phyloP scores from a whole-genome alignment of 768 basidiomycete genomes.

The Pleurotus eryngii region DNA sequence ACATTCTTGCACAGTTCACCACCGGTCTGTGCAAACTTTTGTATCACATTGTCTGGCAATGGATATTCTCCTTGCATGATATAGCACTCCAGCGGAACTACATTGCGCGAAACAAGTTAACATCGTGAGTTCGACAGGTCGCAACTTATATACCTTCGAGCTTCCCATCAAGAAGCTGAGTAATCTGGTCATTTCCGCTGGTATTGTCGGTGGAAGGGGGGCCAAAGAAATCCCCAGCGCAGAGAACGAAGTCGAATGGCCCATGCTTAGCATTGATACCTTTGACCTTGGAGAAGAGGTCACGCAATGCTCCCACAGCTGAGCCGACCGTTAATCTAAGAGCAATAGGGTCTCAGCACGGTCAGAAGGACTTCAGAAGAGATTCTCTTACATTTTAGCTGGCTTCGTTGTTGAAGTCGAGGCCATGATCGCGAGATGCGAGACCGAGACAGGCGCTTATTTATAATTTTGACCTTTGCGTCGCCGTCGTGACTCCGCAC shows the following conservation, averaged over 20 bases:
- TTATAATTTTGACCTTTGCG: background rate
- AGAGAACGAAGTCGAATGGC: constrained; percentile 83
- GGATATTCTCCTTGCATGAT: constrained; percentile 85
- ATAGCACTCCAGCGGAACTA: constrained; percentile 88
- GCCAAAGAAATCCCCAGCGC: constrained; percentile 85
- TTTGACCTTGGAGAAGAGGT: constrained; percentile 79
- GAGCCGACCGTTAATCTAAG: constrained; percentile 75
- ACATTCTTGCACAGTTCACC: constrained; percentile 83
- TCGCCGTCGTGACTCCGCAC: background rate
- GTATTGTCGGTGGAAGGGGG: constrained; percentile 31
- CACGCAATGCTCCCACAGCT: constrained; percentile 66
- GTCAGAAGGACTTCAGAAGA: background rate
- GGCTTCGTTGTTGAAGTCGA: background rate
- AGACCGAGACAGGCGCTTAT: background rate
- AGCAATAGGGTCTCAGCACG: background rate
- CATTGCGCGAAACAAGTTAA: constrained; percentile 8
- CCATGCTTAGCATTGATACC: constrained; percentile 89
- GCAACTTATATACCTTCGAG: constrained; percentile 50
- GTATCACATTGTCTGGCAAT: constrained; percentile 68
- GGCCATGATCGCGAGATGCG: no score
- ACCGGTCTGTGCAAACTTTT: constrained; percentile 70
- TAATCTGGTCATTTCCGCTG: constrained; percentile 48
- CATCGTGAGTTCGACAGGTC: no score
- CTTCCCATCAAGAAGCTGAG: constrained; percentile 60
- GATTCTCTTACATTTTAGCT: background rate